Base-by-base conservation (phyloP, 495 filamentous ascomycete genomes). In the Aspergillus campestris region DNA sequence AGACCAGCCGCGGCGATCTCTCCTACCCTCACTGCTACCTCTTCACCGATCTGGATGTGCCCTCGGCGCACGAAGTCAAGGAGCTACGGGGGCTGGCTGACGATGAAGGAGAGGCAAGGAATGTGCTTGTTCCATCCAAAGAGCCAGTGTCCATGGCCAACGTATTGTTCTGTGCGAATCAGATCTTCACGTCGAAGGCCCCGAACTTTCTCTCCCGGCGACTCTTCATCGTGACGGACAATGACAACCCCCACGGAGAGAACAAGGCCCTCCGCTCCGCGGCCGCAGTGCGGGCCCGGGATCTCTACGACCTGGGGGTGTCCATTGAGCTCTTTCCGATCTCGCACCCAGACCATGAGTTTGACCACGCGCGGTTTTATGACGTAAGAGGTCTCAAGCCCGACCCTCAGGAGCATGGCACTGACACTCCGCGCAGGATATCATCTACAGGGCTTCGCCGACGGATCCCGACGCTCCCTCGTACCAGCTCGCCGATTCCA, bases 271-370 rank as follows among this genome's bases (percentile, higher is more conserved):
- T 82, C 14, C 82, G 80, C 33, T 85, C 83, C 34, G 79, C 82
- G 13, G 85, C 94, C 3, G 82, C 87, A 7, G 86, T 89, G 3
- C 79, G 89, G 31, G 94, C 92, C 18, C 92, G 92, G 58, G 94
- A 99, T 71, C 63, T 99, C 6, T 96, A 97, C 53, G 94, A 99
- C 58, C 72, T 97, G 6, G 90, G 91, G 7, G 88, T 96, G 8
- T 81, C 78, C 6, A 94, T 99, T 45, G 92, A 97, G 56, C 77
- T 97, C 2, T 97, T 97, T 55, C 90, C 92, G 3, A 91, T 99
- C 42, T 87, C 87, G 7, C 74, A 71, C 8, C 76, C 75, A 3
- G 80, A 78, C 13, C 77, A 82, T 57, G 77, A 80, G 34, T 99
- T 99, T 57, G 86, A 95, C 56, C 70, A 84, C 11, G 71, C 80